Base-by-base conservation (phyloP, 768 basidiomycete genomes). In the Suillus subluteus region DNA sequence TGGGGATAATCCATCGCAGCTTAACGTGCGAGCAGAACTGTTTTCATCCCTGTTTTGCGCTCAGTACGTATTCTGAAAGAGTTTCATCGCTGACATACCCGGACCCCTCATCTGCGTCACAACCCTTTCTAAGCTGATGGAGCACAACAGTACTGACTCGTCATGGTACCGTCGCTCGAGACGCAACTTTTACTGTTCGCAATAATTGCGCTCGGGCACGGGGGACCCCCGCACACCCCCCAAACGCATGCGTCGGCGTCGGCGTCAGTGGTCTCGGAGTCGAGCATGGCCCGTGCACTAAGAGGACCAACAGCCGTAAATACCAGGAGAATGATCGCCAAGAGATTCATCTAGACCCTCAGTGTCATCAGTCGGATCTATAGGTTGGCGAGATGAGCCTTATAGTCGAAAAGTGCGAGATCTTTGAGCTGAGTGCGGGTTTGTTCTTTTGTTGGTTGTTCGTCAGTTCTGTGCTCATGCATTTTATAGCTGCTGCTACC, bases 181-280 rank as follows among this genome's bases (percentile, higher is more conserved):
- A 41, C 55, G 21, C 72, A 66, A 3, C 2, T 56, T 13, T n/a
- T 5, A 2, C 8, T 15, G 1, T 0, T 0, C 6, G 5, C n/a
- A 35, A 15, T 26, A 16, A 0, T 4, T 7, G 62, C 8, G 12
- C 55, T 2, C 16, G 52, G 38, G 56, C 58, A 66, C 18, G 40
- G 40, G 23, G n/a, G 48, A 12, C n/a, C 7, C 18, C 68, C 63
- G 23, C 65, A 68, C 30, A 32, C 40, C 13, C 11, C 18, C 65
- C 66, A 68, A 44, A 66, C 16, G 37, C 59, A 71, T 62, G 63
- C 4, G 32, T 32, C 32, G 4, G 4, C 32, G 9, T 13, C 0
- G 15, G 59, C 15, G 30, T 44, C 21, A 26, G 12, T 6, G 26
- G 40, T 41, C 38, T 2, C 16, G 5, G 23, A 26, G 23, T 26